These are phyloP conservation scores for Byssochlamys sp. DNA, from an alignment of 2,329 filamentous ascomycete species.

Conservation along the genomic window DNA sequence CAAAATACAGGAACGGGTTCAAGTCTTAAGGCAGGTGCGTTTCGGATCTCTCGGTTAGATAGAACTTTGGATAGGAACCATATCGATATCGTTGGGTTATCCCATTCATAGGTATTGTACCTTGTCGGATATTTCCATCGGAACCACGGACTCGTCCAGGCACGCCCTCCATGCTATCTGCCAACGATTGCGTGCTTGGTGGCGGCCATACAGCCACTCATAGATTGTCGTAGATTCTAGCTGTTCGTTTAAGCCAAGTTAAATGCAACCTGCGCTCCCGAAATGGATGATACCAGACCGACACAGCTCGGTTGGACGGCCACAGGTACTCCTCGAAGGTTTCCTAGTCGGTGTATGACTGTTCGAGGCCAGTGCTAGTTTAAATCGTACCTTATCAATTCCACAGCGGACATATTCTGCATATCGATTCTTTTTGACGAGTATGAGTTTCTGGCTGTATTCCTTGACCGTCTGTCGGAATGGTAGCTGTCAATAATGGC, in stretches of 20 bases:
- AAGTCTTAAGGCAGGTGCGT: too few species aligned
- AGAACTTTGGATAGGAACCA: too few species aligned
- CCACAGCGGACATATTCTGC: background rate
- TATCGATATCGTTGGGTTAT: too few species aligned
- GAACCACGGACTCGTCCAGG: background rate
- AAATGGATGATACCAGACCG: background rate
- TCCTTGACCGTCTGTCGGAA: background rate
- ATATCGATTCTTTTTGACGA: background rate
- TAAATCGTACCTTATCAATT: background rate
- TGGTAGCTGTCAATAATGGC: background rate
- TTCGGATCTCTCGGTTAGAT: too few species aligned
- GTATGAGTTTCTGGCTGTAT: background rate
- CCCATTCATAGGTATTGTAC: background rate
- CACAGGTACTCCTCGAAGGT: background rate
- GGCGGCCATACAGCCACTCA: background rate
- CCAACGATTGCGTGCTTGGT: background rate
- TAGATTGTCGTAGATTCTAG: background rate
- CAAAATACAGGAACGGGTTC: too few species aligned
- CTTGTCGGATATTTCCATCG: background rate
- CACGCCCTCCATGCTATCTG: background rate
- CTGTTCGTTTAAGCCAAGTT: background rate
- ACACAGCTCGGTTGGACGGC: background rate
- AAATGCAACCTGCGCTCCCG: background rate
- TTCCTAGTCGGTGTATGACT: background rate
- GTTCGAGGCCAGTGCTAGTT: background rate